Evolutionary conservation across 73 alveolate species (phyloP), one percentile per base, ranked within the genome.

Genomic region (Symbiodinium natans): DNA sequence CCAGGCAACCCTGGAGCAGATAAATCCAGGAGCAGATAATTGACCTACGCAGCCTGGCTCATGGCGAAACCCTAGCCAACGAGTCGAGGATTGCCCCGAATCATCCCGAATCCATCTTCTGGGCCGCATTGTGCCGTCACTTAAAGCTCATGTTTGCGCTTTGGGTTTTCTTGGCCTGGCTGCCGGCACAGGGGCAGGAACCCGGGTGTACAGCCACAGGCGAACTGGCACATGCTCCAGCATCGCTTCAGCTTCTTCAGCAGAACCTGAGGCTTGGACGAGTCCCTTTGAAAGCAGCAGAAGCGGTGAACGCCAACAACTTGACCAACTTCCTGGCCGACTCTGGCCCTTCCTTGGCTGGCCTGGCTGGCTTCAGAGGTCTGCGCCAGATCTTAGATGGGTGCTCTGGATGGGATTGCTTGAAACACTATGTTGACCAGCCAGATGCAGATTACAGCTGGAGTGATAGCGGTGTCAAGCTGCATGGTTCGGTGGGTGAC

Each of bases 161-260:
- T 40, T 68, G 77, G 31, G 25, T 63, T 27, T 63, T 63, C 10
- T 27, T 63, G 31, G 77, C 77, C 10, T 63, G 31, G 31, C 77
- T 63, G 77, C 77, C 34, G 29, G 77, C 77, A 63, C 8, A 27
- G 34, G 77, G 36, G 31, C 36, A 63, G 77, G 77, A 63, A 21
- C 25, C 36, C 25, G 74, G 29, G 21, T 8, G 75, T 77, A 3
- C 42, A 41, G 83, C 56, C 34, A 9, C 83, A 43, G 36, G 82
- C 82, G 75, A 39, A 73, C 86, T 82, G n/a, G 59, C 25, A 82
- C 38, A 15, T 21, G 83, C 68, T 17, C 56, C 83, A 8, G 56
- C 40, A 46, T 54, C 31, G n/a, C 86, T 88, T 40, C 75, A 88
- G 86, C 95, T 88, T 2, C 73, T 88, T 39, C 95, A 88, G 95